These are phyloP conservation scores for Geopyxis carbonaria DNA, from an alignment of 495 filamentous ascomycete genomes.

Conservation along the genomic window DNA sequence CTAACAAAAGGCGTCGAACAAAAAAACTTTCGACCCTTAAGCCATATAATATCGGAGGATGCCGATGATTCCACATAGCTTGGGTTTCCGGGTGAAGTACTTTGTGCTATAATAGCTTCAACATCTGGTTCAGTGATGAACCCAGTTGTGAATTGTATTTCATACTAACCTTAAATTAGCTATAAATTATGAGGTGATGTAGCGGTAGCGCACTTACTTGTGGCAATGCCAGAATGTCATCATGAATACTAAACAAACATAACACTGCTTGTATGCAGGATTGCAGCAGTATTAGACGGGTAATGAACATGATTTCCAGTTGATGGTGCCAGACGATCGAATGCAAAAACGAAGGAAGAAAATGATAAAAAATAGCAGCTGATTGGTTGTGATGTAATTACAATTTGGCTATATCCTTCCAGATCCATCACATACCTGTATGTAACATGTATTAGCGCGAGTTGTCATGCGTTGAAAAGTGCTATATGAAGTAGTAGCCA, in stretches of 20 bases:
- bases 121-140: conserved; percentile 60
- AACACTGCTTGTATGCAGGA: background rate
- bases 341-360: background rate
- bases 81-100: conserved; percentile 4
- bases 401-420: too few relatives aligned
- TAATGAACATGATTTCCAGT: too few relatives aligned
- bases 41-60: conserved; percentile 56
- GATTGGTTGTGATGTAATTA: too few relatives aligned
- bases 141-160: conserved; percentile 59
- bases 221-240: conserved; percentile 81
- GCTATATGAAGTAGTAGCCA: too few relatives aligned
- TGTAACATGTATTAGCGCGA: too few relatives aligned
- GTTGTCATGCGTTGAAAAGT: too few relatives aligned
- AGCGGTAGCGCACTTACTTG: conserved; percentile 40
- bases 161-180: conserved; percentile 39
- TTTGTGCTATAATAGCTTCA: conserved; percentile 10
- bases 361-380: background rate
- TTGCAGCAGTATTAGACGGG: background rate
- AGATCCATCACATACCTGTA: too few relatives aligned
- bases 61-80: conserved; percentile 24
- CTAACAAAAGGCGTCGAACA: conserved; percentile 68
- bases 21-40: conserved; percentile 54
- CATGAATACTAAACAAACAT: conserved; percentile 56
- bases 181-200: background rate
- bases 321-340: background rate